phyloP scores from a whole-genome alignment of 1,284 basidiomycete genomes.

The Phlebopus sp. region DNA sequence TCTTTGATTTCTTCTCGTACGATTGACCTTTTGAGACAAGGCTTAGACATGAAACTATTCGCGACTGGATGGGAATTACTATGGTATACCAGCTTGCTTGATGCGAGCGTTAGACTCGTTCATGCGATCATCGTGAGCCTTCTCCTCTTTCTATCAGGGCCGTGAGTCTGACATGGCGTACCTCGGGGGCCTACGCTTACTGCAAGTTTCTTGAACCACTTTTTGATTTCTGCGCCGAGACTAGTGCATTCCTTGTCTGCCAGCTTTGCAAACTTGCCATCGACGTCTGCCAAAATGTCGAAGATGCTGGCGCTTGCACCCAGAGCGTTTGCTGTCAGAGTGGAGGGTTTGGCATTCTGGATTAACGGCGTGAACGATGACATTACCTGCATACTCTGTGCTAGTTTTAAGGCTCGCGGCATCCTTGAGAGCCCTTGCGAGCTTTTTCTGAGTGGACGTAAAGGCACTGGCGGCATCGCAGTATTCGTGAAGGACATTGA shows the following conservation, averaged over 20 bases:
- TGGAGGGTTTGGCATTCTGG: neutral
- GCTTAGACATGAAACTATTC: constrained; percentile 6
- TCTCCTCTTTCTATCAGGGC: constrained; percentile 67
- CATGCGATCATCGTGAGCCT: constrained; percentile 68
- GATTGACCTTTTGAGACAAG: constrained; percentile 44
- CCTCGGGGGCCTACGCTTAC: constrained; percentile 39
- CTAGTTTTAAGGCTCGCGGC: constrained; percentile 59
- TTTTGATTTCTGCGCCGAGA: constrained; percentile 67
- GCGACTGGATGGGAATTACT: neutral
- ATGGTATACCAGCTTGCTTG: constrained; percentile 63
- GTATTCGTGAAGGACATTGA: constrained; percentile 68
- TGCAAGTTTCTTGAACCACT: constrained; percentile 79
- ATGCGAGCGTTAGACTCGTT: constrained; percentile 67
- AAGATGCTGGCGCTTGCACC: constrained; percentile 61
- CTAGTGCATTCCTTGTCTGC: constrained; percentile 69
- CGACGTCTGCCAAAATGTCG: constrained; percentile 65
- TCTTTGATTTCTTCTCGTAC: constrained; percentile 79
- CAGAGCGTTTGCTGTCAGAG: constrained; percentile 57
- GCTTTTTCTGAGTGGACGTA: constrained; percentile 68
- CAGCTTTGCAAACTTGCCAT: constrained; percentile 69
- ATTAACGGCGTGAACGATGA: neutral
- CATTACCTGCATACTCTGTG: constrained; percentile 58
- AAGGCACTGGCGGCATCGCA: constrained; percentile 63
- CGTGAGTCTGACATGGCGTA: constrained; percentile 3
- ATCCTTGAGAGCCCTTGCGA: constrained; percentile 66